Evolutionary conservation across 345 rosid genomes (phyloP).

Genomic region (Arabidopsis suecica): DNA sequence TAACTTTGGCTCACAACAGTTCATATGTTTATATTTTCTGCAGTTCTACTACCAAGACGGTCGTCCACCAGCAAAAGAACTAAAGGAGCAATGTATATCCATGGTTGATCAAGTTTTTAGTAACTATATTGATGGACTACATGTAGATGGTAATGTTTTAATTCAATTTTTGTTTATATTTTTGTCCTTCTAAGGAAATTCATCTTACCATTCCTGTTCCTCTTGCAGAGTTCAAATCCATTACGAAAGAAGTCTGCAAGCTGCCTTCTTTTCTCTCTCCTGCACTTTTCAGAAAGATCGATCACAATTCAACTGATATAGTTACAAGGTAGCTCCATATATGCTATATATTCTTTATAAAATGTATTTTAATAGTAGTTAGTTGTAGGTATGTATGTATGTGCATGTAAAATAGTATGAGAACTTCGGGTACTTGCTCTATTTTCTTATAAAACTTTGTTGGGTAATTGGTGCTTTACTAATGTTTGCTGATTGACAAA

Average conservation of each 20-base stretch:
- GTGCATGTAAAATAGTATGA: constrained; percentile 1
- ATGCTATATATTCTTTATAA: neutral
- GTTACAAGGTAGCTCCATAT: constrained; percentile 64
- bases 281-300: constrained; percentile 67
- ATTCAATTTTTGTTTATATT: neutral
- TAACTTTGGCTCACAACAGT: neutral
- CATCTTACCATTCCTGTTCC: constrained; percentile 8
- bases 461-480: neutral
- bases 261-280: constrained; percentile 75
- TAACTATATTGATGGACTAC: constrained; percentile 58
- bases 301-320: constrained; percentile 53
- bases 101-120: constrained; percentile 56
- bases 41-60: constrained; percentile 83
- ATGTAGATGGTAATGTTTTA: constrained; percentile 57
- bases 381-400: neutral
- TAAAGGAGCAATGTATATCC: constrained; percentile 61
- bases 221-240: constrained; percentile 67
- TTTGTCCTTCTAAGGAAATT: neutral
- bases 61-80: constrained; percentile 62
- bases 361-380: neutral
- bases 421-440: neutral
- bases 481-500: constrained; percentile 14
- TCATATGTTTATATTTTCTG: constrained; percentile 10
- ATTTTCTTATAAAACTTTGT: neutral
- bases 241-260: constrained; percentile 72